phyloP scores from a whole-genome alignment of 2,329 filamentous ascomycete genomes.

The Cladobotryum mycophilum region DNA sequence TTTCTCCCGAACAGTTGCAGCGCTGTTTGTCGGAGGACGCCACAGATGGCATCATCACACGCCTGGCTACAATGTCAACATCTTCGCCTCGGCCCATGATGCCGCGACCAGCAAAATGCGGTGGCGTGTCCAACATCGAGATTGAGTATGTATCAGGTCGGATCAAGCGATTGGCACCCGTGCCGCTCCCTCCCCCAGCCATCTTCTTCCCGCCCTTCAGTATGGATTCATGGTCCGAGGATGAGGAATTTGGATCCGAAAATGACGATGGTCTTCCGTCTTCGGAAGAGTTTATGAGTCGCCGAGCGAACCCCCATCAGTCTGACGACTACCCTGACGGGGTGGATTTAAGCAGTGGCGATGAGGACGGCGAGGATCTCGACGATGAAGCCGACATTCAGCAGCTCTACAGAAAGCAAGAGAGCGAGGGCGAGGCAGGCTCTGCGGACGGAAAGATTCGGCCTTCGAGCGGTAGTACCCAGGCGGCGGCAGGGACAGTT shows the following conservation, averaged over 20 bases:
- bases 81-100: conserved; percentile 25
- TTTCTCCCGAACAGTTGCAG: neutral
- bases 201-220: conserved; percentile 46
- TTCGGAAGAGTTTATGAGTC: conserved; percentile 26
- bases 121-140: conserved; percentile 21
- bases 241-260: conserved; percentile 22
- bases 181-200: conserved; percentile 45
- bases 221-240: conserved; percentile 31
- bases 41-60: conserved; percentile 35
- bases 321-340: conserved; percentile 36
- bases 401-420: conserved; percentile 19
- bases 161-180: conserved; percentile 39
- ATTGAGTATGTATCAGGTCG: conserved; percentile 41
- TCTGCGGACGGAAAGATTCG: conserved; percentile 7
- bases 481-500: conserved; percentile 26
- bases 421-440: neutral
- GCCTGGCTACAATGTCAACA: conserved; percentile 37
- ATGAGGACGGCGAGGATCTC: conserved; percentile 36
- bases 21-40: conserved; percentile 22
- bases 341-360: conserved; percentile 12
- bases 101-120: conserved; percentile 1
- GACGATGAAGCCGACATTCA: conserved; percentile 28
- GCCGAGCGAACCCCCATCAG: conserved; percentile 29
- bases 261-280: conserved; percentile 24
- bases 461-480: conserved; percentile 26